Evolutionary conservation across 148 eudicot genomes (phyloP), one percentile per base, ranked within the genome.

Genomic region (Amaranthus hypochondriacus): DNA sequence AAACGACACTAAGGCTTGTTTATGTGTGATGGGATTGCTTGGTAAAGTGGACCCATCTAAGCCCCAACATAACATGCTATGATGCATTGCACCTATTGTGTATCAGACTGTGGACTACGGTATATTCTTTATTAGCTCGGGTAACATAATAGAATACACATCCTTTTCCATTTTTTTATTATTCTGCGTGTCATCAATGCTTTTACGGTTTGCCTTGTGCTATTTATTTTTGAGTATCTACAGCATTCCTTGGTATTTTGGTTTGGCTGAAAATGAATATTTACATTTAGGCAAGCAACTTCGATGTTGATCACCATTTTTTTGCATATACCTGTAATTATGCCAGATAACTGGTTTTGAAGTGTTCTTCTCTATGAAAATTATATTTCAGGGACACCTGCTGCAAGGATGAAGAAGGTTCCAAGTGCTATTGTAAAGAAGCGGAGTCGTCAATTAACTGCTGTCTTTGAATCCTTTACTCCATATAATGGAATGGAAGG

Each of bases 321-420:
- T 9, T 51, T 68, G 46, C 58, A 64, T 12, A n/a, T 68, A 50
- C n/a, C 10, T 46, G 6, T 46, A 3, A 2, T 44, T 64, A 46
- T 64, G 48, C 50, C 15, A 44, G 18, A 12, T 4, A 13, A 21
- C 47, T 12, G 9, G 49, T 56, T 48, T 42, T 59, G 61, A 70
- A n/a, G 28, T 76, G 18, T 50, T 59, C 0, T 60, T 56, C 18
- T 46, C 53, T 46, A 39, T 72, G 64, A 9, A 48, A 69, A 68
- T 68, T 59, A 15, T 69, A 46, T 62, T 75, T 42, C 81, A 95
- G 98, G 98, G 48, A 95, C 98, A 56, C 97, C 97, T 62, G 98
- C 98, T 79, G 97, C 97, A 60, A 88, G 98, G 85, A 95, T 92
- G 98, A 95, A 95, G 76, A 95, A 95, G 80, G 93, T 95, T 48